Conservation (phyloP, 768 basidiomycete genomes). For the Leucocoprinus sp. region DNA sequence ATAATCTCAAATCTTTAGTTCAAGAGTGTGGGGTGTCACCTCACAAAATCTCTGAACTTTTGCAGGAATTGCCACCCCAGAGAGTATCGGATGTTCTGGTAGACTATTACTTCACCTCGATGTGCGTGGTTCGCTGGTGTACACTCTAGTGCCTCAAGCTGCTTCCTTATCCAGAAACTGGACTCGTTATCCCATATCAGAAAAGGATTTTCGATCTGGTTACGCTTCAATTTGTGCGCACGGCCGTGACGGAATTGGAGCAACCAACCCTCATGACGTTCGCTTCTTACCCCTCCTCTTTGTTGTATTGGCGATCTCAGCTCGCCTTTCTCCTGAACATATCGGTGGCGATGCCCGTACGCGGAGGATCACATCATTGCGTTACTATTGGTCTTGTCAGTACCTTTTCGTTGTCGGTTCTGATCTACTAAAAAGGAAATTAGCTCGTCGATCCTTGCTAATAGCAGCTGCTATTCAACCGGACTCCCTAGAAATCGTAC, state of each 20-base stretch:
- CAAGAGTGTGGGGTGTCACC: conserved; percentile 91
- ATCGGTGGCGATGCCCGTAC: conserved; percentile 74
- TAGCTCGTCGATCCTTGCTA: conserved; percentile 80
- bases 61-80: conserved; percentile 80
- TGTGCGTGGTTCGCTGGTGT: conserved; percentile 36
- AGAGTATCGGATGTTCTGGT: conserved; percentile 69
- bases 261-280: conserved; percentile 65
- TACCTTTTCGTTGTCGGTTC: background rate
- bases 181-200: conserved; percentile 88
- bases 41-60: conserved; percentile 82
- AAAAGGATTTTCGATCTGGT: conserved; percentile 68
- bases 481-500: conserved; percentile 86
- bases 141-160: conserved; percentile 6
- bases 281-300: conserved; percentile 89
- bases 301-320: conserved; percentile 84
- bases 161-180: conserved; percentile 57
- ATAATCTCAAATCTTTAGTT: conserved; percentile 78
- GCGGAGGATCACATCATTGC: conserved; percentile 70
- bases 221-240: conserved; percentile 59
- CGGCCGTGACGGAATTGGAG: conserved; percentile 49
- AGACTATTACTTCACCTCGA: conserved; percentile 70
- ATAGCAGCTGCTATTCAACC: conserved; percentile 92
- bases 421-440: conserved; percentile 12
- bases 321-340: conserved; percentile 76
- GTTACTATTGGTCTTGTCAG: conserved; percentile 96